Evolutionary conservation across 2,329 filamentous ascomycete genomes (phyloP).

Genomic region (Trematosphaeria pertusa): DNA sequence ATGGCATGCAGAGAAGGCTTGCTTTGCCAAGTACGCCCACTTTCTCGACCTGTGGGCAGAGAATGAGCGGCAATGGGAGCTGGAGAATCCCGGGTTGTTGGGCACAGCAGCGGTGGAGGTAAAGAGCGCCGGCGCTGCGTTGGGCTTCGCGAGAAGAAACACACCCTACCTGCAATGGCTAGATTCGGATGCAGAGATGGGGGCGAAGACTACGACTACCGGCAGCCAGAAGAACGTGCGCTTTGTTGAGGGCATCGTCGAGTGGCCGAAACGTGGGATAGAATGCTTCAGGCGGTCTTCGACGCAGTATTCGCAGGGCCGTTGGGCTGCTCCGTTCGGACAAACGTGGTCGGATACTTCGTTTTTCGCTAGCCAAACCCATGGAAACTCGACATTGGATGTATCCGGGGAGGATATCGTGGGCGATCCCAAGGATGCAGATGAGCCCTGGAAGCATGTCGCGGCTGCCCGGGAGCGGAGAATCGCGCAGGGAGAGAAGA

Average conservation of each 20-base stretch:
- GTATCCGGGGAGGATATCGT: too few species aligned
- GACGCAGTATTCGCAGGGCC: background rate
- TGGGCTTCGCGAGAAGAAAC: background rate
- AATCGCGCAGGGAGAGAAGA: too few species aligned
- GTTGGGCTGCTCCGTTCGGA: background rate
- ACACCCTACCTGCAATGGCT: background rate
- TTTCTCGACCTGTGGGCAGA: slow-evolving; percentile 1
- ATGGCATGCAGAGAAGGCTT: background rate
- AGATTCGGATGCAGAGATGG: background rate
- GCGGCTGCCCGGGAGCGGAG: too few species aligned
- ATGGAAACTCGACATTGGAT: too few species aligned
- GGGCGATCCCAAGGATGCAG: too few species aligned
- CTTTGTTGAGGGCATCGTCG: background rate
- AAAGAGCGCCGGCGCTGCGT: background rate
- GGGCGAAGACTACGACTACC: background rate
- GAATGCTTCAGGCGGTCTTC: background rate
- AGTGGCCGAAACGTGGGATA: background rate
- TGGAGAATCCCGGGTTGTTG: background rate
- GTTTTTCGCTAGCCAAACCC: too few species aligned
- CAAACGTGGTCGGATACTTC: background rate
- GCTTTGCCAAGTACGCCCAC: background rate
- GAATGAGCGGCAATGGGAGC: background rate
- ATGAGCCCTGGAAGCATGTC: too few species aligned
- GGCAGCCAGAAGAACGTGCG: background rate
- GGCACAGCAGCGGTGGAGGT: background rate